Evolutionary conservation across 2,329 filamentous ascomycete species (phyloP).

Genomic region (Phyllosticta ampelicida): DNA sequence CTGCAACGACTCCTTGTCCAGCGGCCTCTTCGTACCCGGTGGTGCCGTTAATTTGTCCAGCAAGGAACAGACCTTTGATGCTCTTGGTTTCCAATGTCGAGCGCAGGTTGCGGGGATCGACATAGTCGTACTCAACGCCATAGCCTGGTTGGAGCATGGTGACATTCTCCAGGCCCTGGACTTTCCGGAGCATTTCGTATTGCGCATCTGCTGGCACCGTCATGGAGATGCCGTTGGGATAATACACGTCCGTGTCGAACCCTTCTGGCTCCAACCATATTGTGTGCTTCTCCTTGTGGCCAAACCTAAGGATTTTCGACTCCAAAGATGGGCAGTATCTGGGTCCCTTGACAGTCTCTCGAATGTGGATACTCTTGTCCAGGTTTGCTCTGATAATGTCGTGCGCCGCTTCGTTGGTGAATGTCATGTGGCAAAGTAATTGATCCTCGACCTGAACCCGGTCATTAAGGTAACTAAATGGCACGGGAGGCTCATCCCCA

Average conservation of each 20-base stretch:
- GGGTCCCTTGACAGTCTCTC: slow-evolving; percentile 87
- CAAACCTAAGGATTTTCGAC: slow-evolving; percentile 84
- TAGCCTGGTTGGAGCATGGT: slow-evolving; percentile 92
- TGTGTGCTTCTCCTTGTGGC: slow-evolving; percentile 69
- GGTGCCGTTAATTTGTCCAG: slow-evolving; percentile 95
- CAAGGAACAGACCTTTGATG: slow-evolving; percentile 79
- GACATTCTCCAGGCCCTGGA: slow-evolving; percentile 78
- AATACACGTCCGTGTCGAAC: slow-evolving; percentile 79
- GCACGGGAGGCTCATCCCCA: slow-evolving; percentile 75
- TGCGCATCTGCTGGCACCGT: slow-evolving; percentile 86
- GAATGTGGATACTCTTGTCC: slow-evolving; percentile 93
- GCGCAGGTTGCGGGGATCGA: slow-evolving; percentile 79
- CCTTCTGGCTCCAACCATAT: slow-evolving; percentile 98
- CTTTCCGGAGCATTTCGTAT: slow-evolving; percentile 71
- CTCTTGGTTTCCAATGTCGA: slow-evolving; percentile 91
- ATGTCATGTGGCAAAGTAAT: slow-evolving; percentile 73
- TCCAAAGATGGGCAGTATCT: slow-evolving; percentile 94
- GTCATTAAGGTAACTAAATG: slow-evolving; percentile 85
- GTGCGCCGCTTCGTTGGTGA: slow-evolving; percentile 76
- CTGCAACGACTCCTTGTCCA: slow-evolving; percentile 82
- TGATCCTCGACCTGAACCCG: slow-evolving; percentile 69
- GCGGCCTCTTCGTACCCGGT: slow-evolving; percentile 98
- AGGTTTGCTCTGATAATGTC: slow-evolving; percentile 77
- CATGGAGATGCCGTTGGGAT: slow-evolving; percentile 96
- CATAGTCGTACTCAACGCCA: slow-evolving; percentile 97